Conservation (phyloP, 2,329 filamentous ascomycete species). For the Diaporthe australafricana region DNA sequence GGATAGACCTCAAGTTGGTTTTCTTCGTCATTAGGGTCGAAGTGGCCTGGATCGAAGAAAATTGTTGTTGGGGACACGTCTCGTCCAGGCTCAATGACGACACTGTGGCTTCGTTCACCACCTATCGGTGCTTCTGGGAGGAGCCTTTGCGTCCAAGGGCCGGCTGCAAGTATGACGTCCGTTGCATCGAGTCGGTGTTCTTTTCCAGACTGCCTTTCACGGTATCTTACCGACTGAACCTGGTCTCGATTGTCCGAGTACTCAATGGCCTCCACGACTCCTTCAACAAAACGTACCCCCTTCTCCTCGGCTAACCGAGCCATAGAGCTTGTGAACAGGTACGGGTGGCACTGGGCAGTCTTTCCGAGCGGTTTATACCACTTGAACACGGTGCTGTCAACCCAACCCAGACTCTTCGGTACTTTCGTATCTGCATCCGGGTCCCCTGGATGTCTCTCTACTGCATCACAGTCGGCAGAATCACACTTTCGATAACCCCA, state of each 20-base stretch:
- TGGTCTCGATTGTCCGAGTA: constrained; percentile 40
- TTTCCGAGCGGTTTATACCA: background rate
- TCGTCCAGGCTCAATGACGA: too few species aligned
- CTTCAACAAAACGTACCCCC: constrained; percentile 63
- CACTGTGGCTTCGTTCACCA: constrained; percentile 56
- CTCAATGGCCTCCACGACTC: constrained; percentile 39
- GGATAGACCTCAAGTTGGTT: background rate
- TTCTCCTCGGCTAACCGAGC: constrained; percentile 73
- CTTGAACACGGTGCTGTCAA: background rate
- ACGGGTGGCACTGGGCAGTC: background rate
- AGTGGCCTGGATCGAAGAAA: too few species aligned
- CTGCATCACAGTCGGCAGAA: background rate
- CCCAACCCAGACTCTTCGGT: background rate
- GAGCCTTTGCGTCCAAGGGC: constrained; percentile 58
- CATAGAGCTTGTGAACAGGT: constrained; percentile 54
- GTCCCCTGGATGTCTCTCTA: background rate
- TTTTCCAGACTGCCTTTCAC: constrained; percentile 35
- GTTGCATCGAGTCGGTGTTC: constrained; percentile 40
- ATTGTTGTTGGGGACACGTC: too few species aligned
- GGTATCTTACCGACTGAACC: constrained; percentile 29
- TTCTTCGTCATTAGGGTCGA: background rate
- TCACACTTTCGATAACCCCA: constrained; percentile 74
- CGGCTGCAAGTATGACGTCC: constrained; percentile 51
- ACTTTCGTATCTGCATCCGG: background rate
- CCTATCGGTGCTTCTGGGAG: constrained; percentile 56